phyloP scores from a whole-genome alignment of 1,284 basidiomycete species.

The Trichosporon sp. region DNA sequence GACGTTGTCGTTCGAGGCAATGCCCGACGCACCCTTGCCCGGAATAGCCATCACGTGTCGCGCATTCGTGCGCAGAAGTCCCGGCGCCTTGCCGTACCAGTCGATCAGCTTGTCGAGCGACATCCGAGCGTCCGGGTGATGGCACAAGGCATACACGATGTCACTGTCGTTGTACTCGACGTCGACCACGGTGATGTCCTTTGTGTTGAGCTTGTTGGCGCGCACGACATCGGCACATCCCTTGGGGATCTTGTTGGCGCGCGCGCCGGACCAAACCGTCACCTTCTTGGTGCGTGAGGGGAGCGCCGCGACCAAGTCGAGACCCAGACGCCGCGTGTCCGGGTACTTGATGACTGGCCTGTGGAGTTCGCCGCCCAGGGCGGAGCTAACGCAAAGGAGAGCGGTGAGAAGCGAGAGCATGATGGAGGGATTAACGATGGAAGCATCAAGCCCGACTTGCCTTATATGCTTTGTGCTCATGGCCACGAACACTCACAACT shows the following conservation, averaged over 20 bases:
- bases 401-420: neutral
- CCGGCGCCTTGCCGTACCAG: neutral
- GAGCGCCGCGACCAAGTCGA: neutral
- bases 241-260: neutral
- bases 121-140: neutral
- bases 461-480: too few species aligned
- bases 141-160: neutral
- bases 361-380: neutral
- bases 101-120: neutral
- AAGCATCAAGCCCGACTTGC: too few species aligned
- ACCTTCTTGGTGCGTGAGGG: neutral
- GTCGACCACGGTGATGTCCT: neutral
- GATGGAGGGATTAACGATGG: too few species aligned
- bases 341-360: neutral
- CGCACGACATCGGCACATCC: neutral
- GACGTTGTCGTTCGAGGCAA: neutral
- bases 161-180: neutral
- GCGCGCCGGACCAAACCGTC: neutral
- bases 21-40: neutral
- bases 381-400: neutral
- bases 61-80: neutral
- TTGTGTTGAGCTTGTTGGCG: neutral
- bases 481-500: too few species aligned
- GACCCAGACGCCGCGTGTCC: neutral
- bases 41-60: neutral